phyloP scores from a whole-genome alignment of 2,329 filamentous ascomycete species.

The Didymella sp. region DNA sequence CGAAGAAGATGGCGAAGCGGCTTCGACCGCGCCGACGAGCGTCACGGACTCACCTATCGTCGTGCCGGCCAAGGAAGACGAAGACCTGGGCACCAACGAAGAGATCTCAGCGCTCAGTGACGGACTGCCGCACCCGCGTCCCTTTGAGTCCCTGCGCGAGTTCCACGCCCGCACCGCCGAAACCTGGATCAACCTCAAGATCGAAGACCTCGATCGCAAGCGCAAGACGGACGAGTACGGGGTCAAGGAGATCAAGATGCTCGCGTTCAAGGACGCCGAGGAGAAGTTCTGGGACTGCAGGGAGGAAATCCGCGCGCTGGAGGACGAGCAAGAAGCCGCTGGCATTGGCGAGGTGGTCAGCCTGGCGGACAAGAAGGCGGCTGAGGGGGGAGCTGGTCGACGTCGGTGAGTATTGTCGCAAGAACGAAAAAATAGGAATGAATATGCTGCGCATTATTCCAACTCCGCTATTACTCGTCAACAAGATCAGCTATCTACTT shows the following conservation, averaged over 20 bases:
- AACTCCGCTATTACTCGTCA: no score
- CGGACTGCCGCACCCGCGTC: conserved; percentile 75
- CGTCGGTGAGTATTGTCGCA: no score
- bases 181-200: conserved; percentile 88
- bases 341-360: conserved; percentile 95
- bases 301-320: conserved; percentile 88
- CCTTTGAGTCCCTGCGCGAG: conserved; percentile 88
- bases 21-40: conserved; percentile 62
- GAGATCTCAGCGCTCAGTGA: conserved; percentile 68
- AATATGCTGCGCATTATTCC: no score
- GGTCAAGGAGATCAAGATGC: conserved; percentile 89
- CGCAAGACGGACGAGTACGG: conserved; percentile 61
- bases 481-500: no score
- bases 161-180: conserved; percentile 89
- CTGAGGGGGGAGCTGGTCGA: conserved; percentile 41
- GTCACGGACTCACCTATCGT: conserved; percentile 34
- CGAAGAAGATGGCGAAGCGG: conserved; percentile 36
- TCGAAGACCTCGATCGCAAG: conserved; percentile 69
- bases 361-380: conserved; percentile 72
- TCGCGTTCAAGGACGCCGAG: conserved; percentile 88
- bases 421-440: no score
- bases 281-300: conserved; percentile 99
- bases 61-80: conserved; percentile 39
- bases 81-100: conserved; percentile 56
- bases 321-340: conserved; percentile 95